Evolutionary conservation across 805 yeast genomes (phyloP).

Genomic region (Candida vaughaniae): DNA sequence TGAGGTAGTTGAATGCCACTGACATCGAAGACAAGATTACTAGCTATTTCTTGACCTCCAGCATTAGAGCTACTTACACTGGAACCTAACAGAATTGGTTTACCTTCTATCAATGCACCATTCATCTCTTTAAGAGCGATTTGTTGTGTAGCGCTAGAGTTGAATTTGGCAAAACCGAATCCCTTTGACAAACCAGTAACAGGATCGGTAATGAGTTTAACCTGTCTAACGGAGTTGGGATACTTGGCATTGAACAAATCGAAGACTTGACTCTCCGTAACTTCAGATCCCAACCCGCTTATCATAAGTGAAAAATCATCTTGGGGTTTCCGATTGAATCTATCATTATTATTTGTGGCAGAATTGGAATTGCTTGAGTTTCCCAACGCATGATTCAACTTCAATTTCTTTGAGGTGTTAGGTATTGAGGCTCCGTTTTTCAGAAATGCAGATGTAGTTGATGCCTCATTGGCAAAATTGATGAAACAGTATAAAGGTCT

Average conservation of each 20-base stretch:
- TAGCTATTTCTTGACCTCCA: slow-evolving; percentile 11
- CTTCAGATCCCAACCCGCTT: slow-evolving; percentile 77
- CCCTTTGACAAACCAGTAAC: slow-evolving; percentile 72
- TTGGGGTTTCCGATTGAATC: slow-evolving; percentile 6
- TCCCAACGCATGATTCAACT: slow-evolving; percentile 81
- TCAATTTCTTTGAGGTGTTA: slow-evolving; percentile 57
- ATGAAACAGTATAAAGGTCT: slow-evolving; percentile 68
- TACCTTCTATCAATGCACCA: slow-evolving; percentile 66
- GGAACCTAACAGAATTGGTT: slow-evolving; percentile 71
- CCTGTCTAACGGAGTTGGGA: slow-evolving; percentile 67
- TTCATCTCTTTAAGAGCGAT: slow-evolving; percentile 79
- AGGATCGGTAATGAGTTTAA: slow-evolving; percentile 76
- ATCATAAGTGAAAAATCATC: slow-evolving; percentile 64
- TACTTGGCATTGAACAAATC: slow-evolving; percentile 67
- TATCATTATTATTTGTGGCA: not conserved
- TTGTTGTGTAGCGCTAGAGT: slow-evolving; percentile 62
- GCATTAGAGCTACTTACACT: slow-evolving; percentile 36
- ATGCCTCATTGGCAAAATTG: slow-evolving; percentile 59
- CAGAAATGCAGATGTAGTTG: slow-evolving; percentile 64
- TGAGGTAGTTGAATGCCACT: slow-evolving; percentile 31
- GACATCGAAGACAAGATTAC: not conserved
- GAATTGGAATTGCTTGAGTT: not conserved
- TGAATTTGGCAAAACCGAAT: slow-evolving; percentile 85
- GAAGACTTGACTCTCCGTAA: slow-evolving; percentile 62
- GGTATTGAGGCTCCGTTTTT: slow-evolving; percentile 73